Percentiles rank a stretch among this genome's conserved stretches.
These are phyloP conservation scores for Sporothrix globosa DNA, from an alignment of 2,329 filamentous ascomycete species.

Conservation along the genomic window DNA sequence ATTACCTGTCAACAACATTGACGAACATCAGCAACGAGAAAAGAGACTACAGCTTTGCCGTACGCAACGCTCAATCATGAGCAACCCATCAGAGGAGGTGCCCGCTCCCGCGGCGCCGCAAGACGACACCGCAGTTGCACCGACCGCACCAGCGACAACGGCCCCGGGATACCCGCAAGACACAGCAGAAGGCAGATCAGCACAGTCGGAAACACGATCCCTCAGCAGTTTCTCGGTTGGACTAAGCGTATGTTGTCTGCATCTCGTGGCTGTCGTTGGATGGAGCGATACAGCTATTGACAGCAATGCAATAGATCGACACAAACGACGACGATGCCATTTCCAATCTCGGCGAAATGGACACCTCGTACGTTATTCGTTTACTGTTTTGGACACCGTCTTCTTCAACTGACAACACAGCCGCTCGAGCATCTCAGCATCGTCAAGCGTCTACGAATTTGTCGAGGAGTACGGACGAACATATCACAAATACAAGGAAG, in stretches of 20 bases:
- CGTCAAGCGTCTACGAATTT: constrained; percentile 30
- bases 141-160: not conserved
- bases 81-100: not conserved
- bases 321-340: constrained; percentile 25
- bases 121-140: not conserved
- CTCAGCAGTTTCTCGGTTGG: constrained; percentile 31
- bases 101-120: not conserved
- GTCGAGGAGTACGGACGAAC: constrained; percentile 34
- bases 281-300: not conserved
- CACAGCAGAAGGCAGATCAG: not conserved
- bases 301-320: not conserved
- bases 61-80: not conserved
- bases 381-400: too few species aligned
- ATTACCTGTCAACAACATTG: too few species aligned
- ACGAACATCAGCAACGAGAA: not conserved
- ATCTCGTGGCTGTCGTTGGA: not conserved
- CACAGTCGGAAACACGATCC: constrained; percentile 4
- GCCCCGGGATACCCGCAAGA: constrained; percentile 1
- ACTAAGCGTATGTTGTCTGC: constrained; percentile 28
- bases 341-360: constrained; percentile 28
- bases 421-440: constrained; percentile 25
- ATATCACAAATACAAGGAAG: constrained; percentile 34
- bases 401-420: constrained; percentile 33
- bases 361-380: not conserved
- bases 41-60: too few species aligned